Evolutionary conservation across 2,329 filamentous ascomycete species (phyloP), one percentile per base, ranked within the genome.

Genomic region (Hymenoscyphus fructigenus): DNA sequence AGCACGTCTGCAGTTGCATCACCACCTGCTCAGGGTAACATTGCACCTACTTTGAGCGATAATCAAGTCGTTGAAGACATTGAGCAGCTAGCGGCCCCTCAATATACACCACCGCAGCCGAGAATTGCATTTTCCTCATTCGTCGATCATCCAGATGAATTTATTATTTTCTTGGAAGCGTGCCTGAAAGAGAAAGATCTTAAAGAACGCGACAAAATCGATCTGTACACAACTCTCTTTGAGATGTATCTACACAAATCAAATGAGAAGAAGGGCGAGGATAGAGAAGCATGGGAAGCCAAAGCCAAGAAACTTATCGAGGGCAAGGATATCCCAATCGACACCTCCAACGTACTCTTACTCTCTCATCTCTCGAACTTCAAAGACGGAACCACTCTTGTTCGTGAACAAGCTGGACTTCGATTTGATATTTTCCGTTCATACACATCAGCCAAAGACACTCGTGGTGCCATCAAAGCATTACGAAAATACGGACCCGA

Each of bases 171-270:
- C 75, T 82, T 99, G 0, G 94, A 99, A 78, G 92, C 93, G 5
- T 93, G 94, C 66, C 85, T 96, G 5, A 81, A 88, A 59, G 89
- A 93, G 65, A 82, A 88, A 23, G 84, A 85, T 26, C 78, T 96
- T n/a, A 87, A 87, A 23, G 83, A 91, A 41, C 84, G 87, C 9
- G 91, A 97, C 75, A 91, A 88, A 68, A 85, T 89, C 1, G 96
- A 99, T 76, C 83, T 99, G 17, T 95, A 95, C 74, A 98, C 94
- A 0, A 97, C 96, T 0, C 78, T 99, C 15, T 98, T 99, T 74
- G 96, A 99, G 77, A 98, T 99, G 91, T 99, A 98, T 75, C 82
- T 99, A 9, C 91, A 96, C 76, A 95, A 93, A 72, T 91, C 94
- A 26, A 90, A 88, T 65, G 86, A 89, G 65, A 89, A 89, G 73